Base-by-base conservation (phyloP, 352 stramenopile genomes). In the Phytopythium ostracodes region DNA sequence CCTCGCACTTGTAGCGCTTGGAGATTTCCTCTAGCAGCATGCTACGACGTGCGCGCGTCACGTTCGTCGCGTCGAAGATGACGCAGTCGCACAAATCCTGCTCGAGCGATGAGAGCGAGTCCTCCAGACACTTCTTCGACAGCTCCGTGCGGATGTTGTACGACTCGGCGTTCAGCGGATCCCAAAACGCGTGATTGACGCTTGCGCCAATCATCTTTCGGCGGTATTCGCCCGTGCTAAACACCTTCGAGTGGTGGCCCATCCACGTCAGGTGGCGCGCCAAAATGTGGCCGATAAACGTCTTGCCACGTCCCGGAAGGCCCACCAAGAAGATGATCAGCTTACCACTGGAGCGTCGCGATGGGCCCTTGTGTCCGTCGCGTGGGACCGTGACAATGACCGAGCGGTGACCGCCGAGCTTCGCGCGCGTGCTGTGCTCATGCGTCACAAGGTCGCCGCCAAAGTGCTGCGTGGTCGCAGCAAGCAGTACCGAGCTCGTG, bases 1-100 rank as follows among this genome's bases (percentile, higher is more conserved):
- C 71, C 43, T 92, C 82, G 63, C 83, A 92, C 68, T 88, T 91
- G 67, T 75, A 89, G 17, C 79, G 78, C 66, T 79, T 63, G 56
- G 67, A 54, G 25, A 91, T 79, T 51, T 85, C 68, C 7, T 80
- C 72, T 47, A 77, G 51, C 31, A 94, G 66, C 66, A 88, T 78
- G 42, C 78, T 62, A 25, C 85, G 82, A 40, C 82, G 82, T 35
- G 87, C 71, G 35, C 79, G 70, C n/a, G 82, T 94, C 29, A 85
- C 82, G 56, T 94, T 94, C n/a, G 85, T 92, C 35, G 82, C 85
- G 63, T 94, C 85, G 51, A 90, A 94, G 56, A 94, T 88, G 38
- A 84, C 85, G 43, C 82, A 92, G 68, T 91, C 82, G 66, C 85
- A 91, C 43, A 71, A 63, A 46, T 91, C 85, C 44, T 69, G 80